Evolutionary conservation across 768 basidiomycete genomes (phyloP).

Genomic region (Boletus speciosus): DNA sequence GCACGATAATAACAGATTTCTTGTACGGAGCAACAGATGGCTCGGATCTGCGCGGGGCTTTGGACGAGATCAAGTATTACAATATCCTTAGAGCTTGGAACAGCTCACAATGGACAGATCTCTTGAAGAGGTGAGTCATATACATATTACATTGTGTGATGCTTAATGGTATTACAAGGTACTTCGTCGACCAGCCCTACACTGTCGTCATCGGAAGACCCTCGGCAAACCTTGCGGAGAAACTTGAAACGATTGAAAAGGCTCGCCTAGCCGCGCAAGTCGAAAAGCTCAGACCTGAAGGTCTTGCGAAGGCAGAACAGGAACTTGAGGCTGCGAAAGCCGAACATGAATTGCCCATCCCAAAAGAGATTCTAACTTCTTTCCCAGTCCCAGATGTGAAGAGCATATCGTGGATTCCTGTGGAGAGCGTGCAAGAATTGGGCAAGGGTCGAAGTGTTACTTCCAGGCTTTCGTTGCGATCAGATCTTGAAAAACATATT

Average conservation of each 20-base stretch:
- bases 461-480: conserved; percentile 30
- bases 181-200: conserved; percentile 68
- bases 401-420: conserved; percentile 89
- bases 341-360: conserved; percentile 82
- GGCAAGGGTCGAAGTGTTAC: conserved; percentile 44
- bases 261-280: conserved; percentile 69
- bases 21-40: conserved; percentile 84
- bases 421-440: conserved; percentile 61
- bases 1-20: conserved; percentile 76
- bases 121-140: conserved; percentile 65
- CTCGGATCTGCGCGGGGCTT: conserved; percentile 63
- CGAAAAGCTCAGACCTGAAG: conserved; percentile 69
- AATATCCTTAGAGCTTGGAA: conserved; percentile 66
- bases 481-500: conserved; percentile 59
- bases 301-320: conserved; percentile 65
- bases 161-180: conserved; percentile 45
- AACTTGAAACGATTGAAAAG: conserved; percentile 79
- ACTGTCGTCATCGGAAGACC: conserved; percentile 85
- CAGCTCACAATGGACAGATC: conserved; percentile 67
- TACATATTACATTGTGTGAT: conserved; percentile 4
- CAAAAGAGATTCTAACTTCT: conserved; percentile 69
- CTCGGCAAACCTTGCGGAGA: conserved; percentile 76
- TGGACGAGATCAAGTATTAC: conserved; percentile 80
- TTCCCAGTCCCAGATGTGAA: conserved; percentile 93
- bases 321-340: conserved; percentile 79